These are phyloP conservation scores for Teratosphaeria viscida DNA, from an alignment of 2,329 filamentous ascomycete species.

Conservation along the genomic window DNA sequence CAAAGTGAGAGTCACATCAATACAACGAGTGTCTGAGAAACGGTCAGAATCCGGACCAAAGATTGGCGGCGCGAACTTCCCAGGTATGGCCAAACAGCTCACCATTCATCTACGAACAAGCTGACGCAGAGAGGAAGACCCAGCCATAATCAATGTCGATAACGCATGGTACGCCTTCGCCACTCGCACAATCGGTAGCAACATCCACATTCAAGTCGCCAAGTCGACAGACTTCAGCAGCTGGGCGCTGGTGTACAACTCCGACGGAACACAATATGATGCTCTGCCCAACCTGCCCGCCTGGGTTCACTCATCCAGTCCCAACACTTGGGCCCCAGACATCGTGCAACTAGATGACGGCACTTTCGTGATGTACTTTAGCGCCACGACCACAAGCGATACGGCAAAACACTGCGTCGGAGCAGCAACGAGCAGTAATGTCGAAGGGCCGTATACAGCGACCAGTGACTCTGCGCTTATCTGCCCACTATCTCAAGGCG, in stretches of 20 bases:
- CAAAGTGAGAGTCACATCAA: background rate
- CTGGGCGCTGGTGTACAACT: slow-evolving; percentile 38
- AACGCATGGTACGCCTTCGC: slow-evolving; percentile 49
- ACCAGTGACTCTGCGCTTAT: slow-evolving; percentile 11
- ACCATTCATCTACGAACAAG: background rate
- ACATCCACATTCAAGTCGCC: slow-evolving; percentile 44
- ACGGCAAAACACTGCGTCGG: slow-evolving; percentile 22
- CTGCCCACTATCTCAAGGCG: slow-evolving; percentile 19
- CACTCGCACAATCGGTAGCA: slow-evolving; percentile 32
- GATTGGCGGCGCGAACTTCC: slow-evolving; percentile 36
- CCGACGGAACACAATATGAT: slow-evolving; percentile 33
- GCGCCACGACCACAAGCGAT: slow-evolving; percentile 16
- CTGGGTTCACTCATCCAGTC: slow-evolving; percentile 42
- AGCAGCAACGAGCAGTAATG: slow-evolving; percentile 14
- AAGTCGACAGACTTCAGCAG: slow-evolving; percentile 38
- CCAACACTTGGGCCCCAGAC: slow-evolving; percentile 53
- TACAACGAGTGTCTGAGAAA: background rate
- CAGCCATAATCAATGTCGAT: slow-evolving; percentile 40
- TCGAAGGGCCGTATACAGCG: slow-evolving; percentile 19
- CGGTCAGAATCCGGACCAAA: slow-evolving; percentile 14
- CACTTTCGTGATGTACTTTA: slow-evolving; percentile 22
- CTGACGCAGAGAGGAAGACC: slow-evolving; percentile 28
- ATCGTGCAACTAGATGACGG: slow-evolving; percentile 36
- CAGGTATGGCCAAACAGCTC: slow-evolving; percentile 19
- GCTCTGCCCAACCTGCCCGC: slow-evolving; percentile 42